These are phyloP conservation scores for Saccharomycopsis lassenensis DNA, from an alignment of 805 yeast species.

Conservation along the genomic window DNA sequence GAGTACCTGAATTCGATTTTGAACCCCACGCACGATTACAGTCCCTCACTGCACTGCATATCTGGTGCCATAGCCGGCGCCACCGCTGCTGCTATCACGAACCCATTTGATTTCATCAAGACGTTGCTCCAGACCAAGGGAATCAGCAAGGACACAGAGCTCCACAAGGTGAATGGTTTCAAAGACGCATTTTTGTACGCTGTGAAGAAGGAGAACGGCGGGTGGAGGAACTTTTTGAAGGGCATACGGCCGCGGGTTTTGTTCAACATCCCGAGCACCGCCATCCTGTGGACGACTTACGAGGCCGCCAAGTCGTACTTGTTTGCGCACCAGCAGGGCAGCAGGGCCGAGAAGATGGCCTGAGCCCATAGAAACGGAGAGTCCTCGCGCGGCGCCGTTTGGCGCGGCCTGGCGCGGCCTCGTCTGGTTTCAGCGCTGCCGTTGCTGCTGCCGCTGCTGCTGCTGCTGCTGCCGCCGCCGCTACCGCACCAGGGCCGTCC, in stretches of 20 bases:
- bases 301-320: slow-evolving; percentile 70
- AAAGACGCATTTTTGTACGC: slow-evolving; percentile 40
- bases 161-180: slow-evolving; percentile 1
- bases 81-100: slow-evolving; percentile 86
- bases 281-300: slow-evolving; percentile 95
- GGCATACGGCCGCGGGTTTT: slow-evolving; percentile 91
- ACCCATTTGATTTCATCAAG: slow-evolving; percentile 89
- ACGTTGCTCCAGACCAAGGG: slow-evolving; percentile 83
- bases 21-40: slow-evolving; percentile 69
- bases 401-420: too few species aligned
- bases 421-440: too few species aligned
- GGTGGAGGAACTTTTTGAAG: slow-evolving; percentile 57
- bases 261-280: slow-evolving; percentile 91
- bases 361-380: too few species aligned
- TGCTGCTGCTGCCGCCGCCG: too few species aligned
- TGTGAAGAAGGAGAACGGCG: slow-evolving; percentile 26
- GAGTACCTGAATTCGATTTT: slow-evolving; percentile 51
- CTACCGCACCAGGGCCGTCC: too few species aligned
- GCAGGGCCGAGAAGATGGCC: too few species aligned
- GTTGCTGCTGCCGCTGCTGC: too few species aligned
- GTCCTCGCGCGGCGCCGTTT: too few species aligned
- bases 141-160: slow-evolving; percentile 4
- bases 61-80: slow-evolving; percentile 94
- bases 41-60: slow-evolving; percentile 85
- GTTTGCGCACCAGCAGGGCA: too few species aligned